phyloP scores from a whole-genome alignment of 495 filamentous ascomycete genomes.

The Penicillium verhagenii region DNA sequence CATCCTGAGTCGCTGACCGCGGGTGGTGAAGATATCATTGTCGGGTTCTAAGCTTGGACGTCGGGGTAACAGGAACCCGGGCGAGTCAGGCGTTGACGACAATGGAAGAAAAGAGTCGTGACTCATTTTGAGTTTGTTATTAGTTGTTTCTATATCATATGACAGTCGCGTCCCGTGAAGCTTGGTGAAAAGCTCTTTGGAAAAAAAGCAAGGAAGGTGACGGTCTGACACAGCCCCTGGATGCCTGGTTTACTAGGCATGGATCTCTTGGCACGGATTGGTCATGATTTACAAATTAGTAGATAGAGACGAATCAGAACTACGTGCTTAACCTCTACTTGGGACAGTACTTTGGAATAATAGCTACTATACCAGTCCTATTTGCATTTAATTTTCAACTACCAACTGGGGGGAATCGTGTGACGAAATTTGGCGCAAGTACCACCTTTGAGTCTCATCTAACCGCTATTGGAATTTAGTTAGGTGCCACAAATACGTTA shows the following conservation, averaged over 20 bases:
- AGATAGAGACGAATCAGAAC: too few relatives aligned
- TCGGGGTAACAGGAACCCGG: constrained; percentile 22
- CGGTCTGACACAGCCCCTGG: not conserved
- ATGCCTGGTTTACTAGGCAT: not conserved
- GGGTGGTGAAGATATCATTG: constrained; percentile 36
- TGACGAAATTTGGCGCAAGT: too few relatives aligned
- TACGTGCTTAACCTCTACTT: too few relatives aligned
- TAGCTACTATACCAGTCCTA: too few relatives aligned
- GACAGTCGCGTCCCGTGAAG: not conserved
- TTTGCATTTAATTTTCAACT: too few relatives aligned
- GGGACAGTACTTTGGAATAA: too few relatives aligned
- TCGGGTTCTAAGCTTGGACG: constrained; percentile 33
- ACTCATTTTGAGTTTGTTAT: not conserved
- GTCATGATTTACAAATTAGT: too few relatives aligned
- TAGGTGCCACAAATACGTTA: not conserved
- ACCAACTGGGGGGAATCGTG: too few relatives aligned
- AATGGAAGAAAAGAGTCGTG: constrained; percentile 13
- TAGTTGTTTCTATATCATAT: too few relatives aligned
- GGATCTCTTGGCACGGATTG: not conserved
- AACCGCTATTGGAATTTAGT: too few relatives aligned
- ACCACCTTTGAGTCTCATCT: too few relatives aligned
- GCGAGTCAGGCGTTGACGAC: constrained; percentile 17
- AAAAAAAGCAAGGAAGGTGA: not conserved
- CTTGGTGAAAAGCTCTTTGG: not conserved
- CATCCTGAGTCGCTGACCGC: constrained; percentile 35